Conservation (phyloP, 1,139 yeast species). For the Pichia inconspicua region DNA sequence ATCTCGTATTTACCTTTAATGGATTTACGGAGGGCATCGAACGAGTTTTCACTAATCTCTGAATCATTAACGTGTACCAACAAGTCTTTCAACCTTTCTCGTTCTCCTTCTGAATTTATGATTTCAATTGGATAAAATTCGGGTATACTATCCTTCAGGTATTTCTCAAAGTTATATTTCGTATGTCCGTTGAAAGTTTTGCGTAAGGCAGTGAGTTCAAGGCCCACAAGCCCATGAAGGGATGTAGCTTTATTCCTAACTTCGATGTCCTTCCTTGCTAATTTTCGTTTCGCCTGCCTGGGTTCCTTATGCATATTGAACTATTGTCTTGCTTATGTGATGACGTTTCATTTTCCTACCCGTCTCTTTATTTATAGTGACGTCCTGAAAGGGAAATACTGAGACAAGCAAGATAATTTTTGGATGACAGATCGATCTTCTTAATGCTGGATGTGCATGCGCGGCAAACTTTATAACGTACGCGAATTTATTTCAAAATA, state of each 20-base stretch:
- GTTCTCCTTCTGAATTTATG: slow-evolving; percentile 9
- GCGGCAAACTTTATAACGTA: no score
- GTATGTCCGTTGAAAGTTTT: slow-evolving; percentile 8
- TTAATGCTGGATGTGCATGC: no score
- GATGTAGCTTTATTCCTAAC: not conserved
- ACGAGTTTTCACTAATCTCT: not conserved
- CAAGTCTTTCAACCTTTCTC: no score
- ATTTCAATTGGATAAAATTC: slow-evolving; percentile 19
- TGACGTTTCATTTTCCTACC: not conserved
- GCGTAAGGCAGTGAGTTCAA: slow-evolving; percentile 6
- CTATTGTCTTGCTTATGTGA: not conserved
- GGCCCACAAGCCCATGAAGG: slow-evolving; percentile 6
- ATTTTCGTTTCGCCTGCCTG: not conserved
- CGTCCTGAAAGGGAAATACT: not conserved
- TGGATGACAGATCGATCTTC: no score
- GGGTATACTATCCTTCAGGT: slow-evolving; percentile 19
- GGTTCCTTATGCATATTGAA: not conserved
- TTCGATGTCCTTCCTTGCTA: not conserved
- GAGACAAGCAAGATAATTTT: no score
- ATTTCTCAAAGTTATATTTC: slow-evolving; percentile 24
- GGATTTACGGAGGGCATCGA: slow-evolving; percentile 13
- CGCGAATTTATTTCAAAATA: no score
- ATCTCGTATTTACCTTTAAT: slow-evolving; percentile 4
- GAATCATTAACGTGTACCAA: slow-evolving; percentile 2
- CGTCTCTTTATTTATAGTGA: not conserved